Evolutionary conservation across 169 alveolate genomes (phyloP).

Genomic region (Ichthyophthirius multifiliis): DNA sequence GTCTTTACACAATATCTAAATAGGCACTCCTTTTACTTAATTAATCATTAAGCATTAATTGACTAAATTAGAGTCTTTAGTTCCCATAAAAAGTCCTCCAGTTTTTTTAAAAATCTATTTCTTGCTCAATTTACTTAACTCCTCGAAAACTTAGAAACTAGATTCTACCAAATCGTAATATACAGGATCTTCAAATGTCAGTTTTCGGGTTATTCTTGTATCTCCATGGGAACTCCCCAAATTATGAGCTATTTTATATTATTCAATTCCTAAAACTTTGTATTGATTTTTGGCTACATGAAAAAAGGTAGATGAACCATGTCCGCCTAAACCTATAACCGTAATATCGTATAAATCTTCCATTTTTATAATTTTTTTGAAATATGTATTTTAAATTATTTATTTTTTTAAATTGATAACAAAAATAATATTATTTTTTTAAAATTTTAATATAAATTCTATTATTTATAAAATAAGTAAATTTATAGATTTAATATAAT

Average conservation of each 20-base stretch:
- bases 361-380: no score
- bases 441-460: no score
- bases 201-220: constrained; percentile 1
- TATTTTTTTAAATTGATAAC: no score
- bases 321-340: background rate
- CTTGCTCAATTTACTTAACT: background rate
- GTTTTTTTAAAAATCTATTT: background rate
- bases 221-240: constrained; percentile 4
- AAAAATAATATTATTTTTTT: no score
- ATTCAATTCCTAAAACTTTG: background rate
- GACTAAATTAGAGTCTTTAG: background rate
- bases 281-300: background rate
- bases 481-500: no score
- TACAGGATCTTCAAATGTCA: background rate
- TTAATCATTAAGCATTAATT: background rate
- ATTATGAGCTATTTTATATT: background rate
- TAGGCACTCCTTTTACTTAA: background rate
- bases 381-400: no score
- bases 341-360: background rate
- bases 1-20: background rate
- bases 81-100: constrained; percentile 5
- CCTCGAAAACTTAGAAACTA: background rate
- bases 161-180: background rate
- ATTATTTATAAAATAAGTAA: no score
- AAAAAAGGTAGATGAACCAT: background rate